Percentiles rank a stretch among this genome's conserved stretches.
phyloP scores from a whole-genome alignment of 2,329 filamentous ascomycete species.

The Sclerotiophoma versabilis region DNA sequence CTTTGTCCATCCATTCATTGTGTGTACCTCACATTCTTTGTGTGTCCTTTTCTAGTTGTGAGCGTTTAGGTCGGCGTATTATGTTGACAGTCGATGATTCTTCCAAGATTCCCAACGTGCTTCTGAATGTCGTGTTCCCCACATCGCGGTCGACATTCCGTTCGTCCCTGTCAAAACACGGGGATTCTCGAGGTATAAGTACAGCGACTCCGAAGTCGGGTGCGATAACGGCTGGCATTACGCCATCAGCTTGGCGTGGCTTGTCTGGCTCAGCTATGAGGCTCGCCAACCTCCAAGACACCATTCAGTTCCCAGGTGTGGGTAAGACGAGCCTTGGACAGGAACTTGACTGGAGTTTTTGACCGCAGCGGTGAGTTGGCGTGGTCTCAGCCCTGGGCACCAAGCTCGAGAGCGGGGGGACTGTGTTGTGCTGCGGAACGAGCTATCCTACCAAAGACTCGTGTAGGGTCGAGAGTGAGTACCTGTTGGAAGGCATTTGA shows the following conservation, averaged over 20 bases:
- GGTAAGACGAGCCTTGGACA: constrained; percentile 8
- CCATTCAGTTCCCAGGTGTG: not conserved
- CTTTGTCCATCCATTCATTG: not conserved
- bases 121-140: not conserved
- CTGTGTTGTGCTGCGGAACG: not conserved
- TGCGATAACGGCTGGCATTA: constrained; percentile 15
- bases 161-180: not conserved
- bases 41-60: not conserved
- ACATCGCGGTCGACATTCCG: not conserved
- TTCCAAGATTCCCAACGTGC: not conserved
- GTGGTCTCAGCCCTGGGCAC: not conserved
- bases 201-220: constrained; percentile 16
- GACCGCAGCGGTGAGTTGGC: not conserved
- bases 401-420: not conserved
- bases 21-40: not conserved
- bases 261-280: constrained; percentile 16
- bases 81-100: not conserved
- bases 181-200: constrained; percentile 12
- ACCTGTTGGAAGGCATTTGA: too few species aligned
- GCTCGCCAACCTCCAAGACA: constrained; percentile 9
- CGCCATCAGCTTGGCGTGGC: constrained; percentile 19
- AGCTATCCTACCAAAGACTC: too few species aligned
- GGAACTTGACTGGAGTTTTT: not conserved
- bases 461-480: not conserved
- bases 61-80: not conserved